Conservation (phyloP, 2,329 filamentous ascomycete species). For the Xylariaceae sp. region DNA sequence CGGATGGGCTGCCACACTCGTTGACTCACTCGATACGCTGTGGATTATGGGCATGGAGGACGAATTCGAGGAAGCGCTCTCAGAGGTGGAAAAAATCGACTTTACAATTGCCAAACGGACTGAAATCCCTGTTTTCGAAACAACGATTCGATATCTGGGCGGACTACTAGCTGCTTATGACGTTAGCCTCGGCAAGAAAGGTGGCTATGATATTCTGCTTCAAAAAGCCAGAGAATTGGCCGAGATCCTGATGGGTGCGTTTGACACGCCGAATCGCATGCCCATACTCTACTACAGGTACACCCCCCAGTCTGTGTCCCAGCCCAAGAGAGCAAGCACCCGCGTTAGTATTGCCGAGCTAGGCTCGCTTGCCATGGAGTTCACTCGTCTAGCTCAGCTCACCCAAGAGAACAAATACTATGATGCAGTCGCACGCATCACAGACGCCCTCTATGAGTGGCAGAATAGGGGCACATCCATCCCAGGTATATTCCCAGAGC, state of each 20-base stretch:
- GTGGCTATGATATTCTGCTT: constrained; percentile 57
- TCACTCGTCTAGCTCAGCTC: constrained; percentile 81
- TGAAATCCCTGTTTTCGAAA: constrained; percentile 88
- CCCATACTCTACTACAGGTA: constrained; percentile 75
- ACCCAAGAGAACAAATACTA: constrained; percentile 80
- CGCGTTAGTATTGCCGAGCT: constrained; percentile 62
- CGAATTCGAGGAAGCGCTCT: constrained; percentile 61
- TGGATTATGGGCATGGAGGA: constrained; percentile 67
- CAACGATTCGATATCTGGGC: constrained; percentile 84
- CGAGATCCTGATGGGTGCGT: constrained; percentile 65
- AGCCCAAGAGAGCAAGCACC: constrained; percentile 56
- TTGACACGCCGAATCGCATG: constrained; percentile 90
- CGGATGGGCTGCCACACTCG: constrained; percentile 63
- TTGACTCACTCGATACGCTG: constrained; percentile 63
- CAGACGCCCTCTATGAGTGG: constrained; percentile 68
- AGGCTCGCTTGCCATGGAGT: constrained; percentile 78
- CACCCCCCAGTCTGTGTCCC: constrained; percentile 59
- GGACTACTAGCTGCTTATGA: constrained; percentile 84
- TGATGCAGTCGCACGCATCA: constrained; percentile 82
- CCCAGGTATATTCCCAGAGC: constrained; percentile 74
- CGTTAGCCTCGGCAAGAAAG: constrained; percentile 58
- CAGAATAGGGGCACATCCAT: constrained; percentile 64
- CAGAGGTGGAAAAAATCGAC: constrained; percentile 58
- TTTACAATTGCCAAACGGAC: constrained; percentile 64
- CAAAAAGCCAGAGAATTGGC: constrained; percentile 67